Evolutionary conservation across 1,284 basidiomycete genomes (phyloP), one percentile per base, ranked within the genome.

Genomic region (Ceratobasidium sp.): DNA sequence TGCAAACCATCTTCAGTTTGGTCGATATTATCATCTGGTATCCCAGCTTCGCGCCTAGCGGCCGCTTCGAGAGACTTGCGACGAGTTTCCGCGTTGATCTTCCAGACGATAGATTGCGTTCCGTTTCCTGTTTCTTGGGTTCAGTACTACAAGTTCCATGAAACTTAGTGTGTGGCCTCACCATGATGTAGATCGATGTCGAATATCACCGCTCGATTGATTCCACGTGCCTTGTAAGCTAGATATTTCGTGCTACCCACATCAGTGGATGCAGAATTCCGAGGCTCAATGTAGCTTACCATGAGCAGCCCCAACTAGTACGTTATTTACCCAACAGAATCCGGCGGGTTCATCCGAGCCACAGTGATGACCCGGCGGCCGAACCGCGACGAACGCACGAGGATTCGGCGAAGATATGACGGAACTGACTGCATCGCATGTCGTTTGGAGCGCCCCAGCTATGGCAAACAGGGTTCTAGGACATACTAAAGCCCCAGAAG

Each of bases 271-370:
- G 28, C 1, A 17, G 33, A 10, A 51, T 75, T 60, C 77, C 60
- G 26, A 64, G 13, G 75, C 33, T 42, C 69, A 31, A 39, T 33
- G 31, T 0, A 3, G 79, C 84, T 74, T 81, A 94, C 94, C 97
- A 82, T 98, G 95, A 23, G 96, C 94, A 31, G 96, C 94, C 0
- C 89, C 96, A 2, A 99, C 90, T 0, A 92, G 91, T 0, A 97
- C 94, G 81, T 99, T 99, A 82, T 99, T 98, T 51, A 98, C 89
- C 81, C 97, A 95, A 84, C 95, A 99, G 83, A 96, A 97, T 0
- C 97, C 97, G 8, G 91, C 92, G 0, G 97, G 97, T 0, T 89
- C 89, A 78, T 95, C 90, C 83, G 95, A 94, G 1, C 94, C 93
- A 80, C 95, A 97, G 81, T 97, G 96, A 85, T 96, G 95, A 0